These are phyloP conservation scores for Sphagnum fallax DNA, from an alignment of 228 moss, liverwort and hornwort genomes.

Conservation along the genomic window DNA sequence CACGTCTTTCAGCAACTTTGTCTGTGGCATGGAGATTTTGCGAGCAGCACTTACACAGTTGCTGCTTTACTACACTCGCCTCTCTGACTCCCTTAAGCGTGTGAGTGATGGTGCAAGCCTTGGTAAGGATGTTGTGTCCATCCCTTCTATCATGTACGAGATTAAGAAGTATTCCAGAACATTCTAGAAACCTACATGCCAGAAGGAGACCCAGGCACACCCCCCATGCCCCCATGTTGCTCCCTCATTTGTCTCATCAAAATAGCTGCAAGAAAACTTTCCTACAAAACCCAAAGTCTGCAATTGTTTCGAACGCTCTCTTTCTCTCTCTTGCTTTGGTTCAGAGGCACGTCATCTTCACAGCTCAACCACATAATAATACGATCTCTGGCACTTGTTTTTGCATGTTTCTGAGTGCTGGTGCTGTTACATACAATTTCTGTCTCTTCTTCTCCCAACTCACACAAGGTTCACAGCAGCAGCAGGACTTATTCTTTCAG, in stretches of 20 bases:
- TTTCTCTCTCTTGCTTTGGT: background rate
- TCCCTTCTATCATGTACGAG: conserved; percentile 97
- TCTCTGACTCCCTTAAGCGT: conserved; percentile 91
- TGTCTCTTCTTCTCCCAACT: too few species aligned
- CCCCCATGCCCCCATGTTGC: background rate
- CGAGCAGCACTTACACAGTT: conserved; percentile 93
- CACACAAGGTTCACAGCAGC: too few species aligned
- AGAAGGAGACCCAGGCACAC: too few species aligned
- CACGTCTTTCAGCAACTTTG: conserved; percentile 98
- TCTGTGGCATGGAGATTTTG: conserved; percentile 99
- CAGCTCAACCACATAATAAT: too few species aligned
- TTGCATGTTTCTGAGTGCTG: too few species aligned
- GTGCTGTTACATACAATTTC: too few species aligned
- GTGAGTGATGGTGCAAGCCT: conserved; percentile 87
- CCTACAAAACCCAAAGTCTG: background rate
- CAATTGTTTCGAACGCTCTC: background rate
- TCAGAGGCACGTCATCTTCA: too few species aligned
- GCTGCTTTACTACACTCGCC: conserved; percentile 89
- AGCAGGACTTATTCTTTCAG: too few species aligned
- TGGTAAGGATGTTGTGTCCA: conserved; percentile 96
- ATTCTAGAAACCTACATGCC: conserved; percentile 34
- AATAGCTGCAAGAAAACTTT: too few species aligned
- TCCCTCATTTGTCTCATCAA: background rate
- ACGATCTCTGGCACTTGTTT: too few species aligned
- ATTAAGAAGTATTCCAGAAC: conserved; percentile 99